Conservation (phyloP, 2,329 filamentous ascomycete species). For the Sporothrix phasma region DNA sequence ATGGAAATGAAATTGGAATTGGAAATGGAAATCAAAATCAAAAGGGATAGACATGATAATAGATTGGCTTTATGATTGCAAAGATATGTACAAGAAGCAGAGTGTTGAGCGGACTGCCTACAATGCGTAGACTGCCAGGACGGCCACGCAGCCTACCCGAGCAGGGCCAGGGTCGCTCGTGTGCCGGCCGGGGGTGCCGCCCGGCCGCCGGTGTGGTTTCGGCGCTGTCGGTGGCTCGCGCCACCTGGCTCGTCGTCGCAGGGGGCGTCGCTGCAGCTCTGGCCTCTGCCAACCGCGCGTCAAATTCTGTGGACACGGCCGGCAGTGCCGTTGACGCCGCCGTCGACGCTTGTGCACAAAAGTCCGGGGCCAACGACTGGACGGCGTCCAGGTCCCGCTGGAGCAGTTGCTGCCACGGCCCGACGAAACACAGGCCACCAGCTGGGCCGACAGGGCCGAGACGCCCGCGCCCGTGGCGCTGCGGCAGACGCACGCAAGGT, state of each 20-base stretch:
- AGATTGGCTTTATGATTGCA: neutral
- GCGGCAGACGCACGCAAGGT: slow-evolving; percentile 22
- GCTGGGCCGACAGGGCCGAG: slow-evolving; percentile 11
- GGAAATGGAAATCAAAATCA: neutral
- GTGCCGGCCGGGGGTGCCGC: slow-evolving; percentile 6
- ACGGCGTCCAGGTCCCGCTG: slow-evolving; percentile 6
- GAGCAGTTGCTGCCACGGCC: slow-evolving; percentile 9
- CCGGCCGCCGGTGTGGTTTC: slow-evolving; percentile 1
- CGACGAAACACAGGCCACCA: slow-evolving; percentile 19
- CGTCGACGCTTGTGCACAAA: slow-evolving; percentile 16
- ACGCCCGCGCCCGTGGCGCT: slow-evolving; percentile 12
- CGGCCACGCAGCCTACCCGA: slow-evolving; percentile 14
- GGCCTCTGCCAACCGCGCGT: slow-evolving; percentile 7
- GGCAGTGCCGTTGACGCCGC: slow-evolving; percentile 11
- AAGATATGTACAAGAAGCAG: neutral
- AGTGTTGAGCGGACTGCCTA: neutral
- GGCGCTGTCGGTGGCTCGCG: neutral
- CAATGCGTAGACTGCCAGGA: slow-evolving; percentile 12
- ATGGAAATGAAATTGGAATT: neutral
- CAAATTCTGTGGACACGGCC: slow-evolving; percentile 13
- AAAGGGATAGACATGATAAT: neutral
- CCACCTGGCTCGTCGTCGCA: neutral
- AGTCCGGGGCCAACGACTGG: slow-evolving; percentile 9
- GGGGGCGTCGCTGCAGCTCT: neutral
- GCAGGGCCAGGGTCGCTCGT: slow-evolving; percentile 13